Conservation (phyloP, 352 stramenopile species). For the Peronosclerospora sorghi region DNA sequence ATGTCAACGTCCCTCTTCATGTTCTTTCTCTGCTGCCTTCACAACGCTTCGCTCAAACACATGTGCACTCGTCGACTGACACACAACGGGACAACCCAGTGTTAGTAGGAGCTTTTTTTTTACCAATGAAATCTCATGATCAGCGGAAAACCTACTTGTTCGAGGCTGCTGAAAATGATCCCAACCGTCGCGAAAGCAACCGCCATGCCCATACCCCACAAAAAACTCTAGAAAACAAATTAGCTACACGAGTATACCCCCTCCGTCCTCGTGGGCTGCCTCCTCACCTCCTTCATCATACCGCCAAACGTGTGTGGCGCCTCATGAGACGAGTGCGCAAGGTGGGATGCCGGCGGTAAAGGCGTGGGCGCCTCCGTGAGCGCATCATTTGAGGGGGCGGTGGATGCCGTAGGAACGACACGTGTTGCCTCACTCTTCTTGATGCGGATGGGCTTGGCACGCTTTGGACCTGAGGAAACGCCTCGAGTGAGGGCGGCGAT, state of each 20-base stretch:
- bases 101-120: too few species aligned
- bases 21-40: conserved; percentile 2
- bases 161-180: conserved; percentile 54
- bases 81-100: background rate
- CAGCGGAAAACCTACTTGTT: conserved; percentile 30
- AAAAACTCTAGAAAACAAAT: conserved; percentile 42
- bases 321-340: conserved; percentile 31
- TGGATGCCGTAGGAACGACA: conserved; percentile 33
- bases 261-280: too few species aligned
- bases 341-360: conserved; percentile 16
- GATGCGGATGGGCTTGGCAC: conserved; percentile 50
- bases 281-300: conserved; percentile 57
- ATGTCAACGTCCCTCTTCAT: too few species aligned
- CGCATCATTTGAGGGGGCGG: conserved; percentile 28
- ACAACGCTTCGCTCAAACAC: conserved; percentile 20
- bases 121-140: background rate
- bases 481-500: conserved; percentile 9
- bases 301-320: conserved; percentile 45
- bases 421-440: conserved; percentile 61
- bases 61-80: conserved; percentile 10
- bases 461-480: conserved; percentile 31
- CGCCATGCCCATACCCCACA: conserved; percentile 71
- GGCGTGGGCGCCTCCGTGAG: conserved; percentile 22
- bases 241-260: too few species aligned
- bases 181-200: conserved; percentile 62